A percentile compares a stretch with the other conserved stretches of the same genome.
These are phyloP conservation scores for Nakazawaea populi DNA, from an alignment of 805 yeast genomes.

Conservation along the genomic window DNA sequence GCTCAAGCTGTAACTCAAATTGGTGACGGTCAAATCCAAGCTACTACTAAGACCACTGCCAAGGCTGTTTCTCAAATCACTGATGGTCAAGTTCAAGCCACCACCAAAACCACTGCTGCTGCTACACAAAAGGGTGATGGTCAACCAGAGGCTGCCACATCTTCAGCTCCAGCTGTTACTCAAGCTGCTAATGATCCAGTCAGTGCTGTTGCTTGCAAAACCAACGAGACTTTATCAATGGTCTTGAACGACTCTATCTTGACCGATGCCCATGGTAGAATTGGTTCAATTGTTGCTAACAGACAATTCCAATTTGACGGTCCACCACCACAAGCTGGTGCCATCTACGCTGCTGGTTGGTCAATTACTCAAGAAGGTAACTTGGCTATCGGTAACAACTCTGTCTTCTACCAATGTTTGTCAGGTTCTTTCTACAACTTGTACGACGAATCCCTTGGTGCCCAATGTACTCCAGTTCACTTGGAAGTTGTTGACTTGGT, in stretches of 20 bases:
- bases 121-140: slow-evolving; percentile 45
- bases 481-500: slow-evolving; percentile 40
- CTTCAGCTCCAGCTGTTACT: slow-evolving; percentile 19
- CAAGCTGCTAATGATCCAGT: slow-evolving; percentile 13
- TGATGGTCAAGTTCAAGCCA: slow-evolving; percentile 25
- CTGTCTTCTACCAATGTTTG: slow-evolving; percentile 47
- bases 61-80: slow-evolving; percentile 28
- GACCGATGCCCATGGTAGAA: slow-evolving; percentile 43
- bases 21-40: slow-evolving; percentile 59
- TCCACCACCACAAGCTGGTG: slow-evolving; percentile 60
- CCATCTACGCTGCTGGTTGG: slow-evolving; percentile 49
- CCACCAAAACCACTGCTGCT: slow-evolving; percentile 25
- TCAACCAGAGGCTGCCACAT: slow-evolving; percentile 34
- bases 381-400: slow-evolving; percentile 44
- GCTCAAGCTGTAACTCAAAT: slow-evolving; percentile 43
- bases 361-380: slow-evolving; percentile 36
- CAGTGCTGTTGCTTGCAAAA: slow-evolving; percentile 26
- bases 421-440: slow-evolving; percentile 56
- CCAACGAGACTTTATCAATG: slow-evolving; percentile 35
- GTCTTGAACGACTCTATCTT: slow-evolving; percentile 34
- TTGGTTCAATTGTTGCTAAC: slow-evolving; percentile 57
- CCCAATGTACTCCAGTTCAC: slow-evolving; percentile 39
- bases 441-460: slow-evolving; percentile 42
- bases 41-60: slow-evolving; percentile 25
- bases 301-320: slow-evolving; percentile 64